These are phyloP conservation scores for Euryodendron excelsum DNA, from an alignment of 148 eudicot genomes.

Conservation along the genomic window DNA sequence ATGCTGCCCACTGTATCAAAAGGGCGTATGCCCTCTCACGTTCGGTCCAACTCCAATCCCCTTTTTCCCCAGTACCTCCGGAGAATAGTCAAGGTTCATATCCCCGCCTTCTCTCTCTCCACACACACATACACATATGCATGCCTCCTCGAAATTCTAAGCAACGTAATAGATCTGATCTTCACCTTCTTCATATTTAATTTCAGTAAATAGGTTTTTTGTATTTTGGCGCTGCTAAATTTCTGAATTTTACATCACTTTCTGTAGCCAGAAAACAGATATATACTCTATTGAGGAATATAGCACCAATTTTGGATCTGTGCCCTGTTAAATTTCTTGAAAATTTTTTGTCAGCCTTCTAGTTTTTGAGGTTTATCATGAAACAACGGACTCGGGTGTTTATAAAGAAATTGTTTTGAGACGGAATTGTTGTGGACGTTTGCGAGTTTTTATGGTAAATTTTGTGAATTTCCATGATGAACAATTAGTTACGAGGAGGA, in stretches of 20 bases:
- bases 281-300: not conserved
- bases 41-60: slow-evolving; percentile 15
- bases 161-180: slow-evolving; percentile 12
- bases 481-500: not conserved
- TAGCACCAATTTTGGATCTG: not conserved
- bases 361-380: not conserved
- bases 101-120: not conserved
- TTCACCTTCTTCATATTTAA: not conserved
- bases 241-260: not conserved
- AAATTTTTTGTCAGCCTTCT: not conserved
- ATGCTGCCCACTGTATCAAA: slow-evolving; percentile 25
- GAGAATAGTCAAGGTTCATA: slow-evolving; percentile 26
- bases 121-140: not conserved
- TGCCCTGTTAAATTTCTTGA: not conserved
- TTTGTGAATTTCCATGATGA: not conserved
- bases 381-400: not conserved
- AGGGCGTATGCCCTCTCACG: slow-evolving; percentile 16
- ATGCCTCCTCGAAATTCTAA: not conserved
- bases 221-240: not conserved
- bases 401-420: not conserved
- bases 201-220: not conserved
- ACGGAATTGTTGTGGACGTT: not conserved
- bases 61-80: slow-evolving; percentile 25
- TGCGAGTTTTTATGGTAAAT: not conserved
- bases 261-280: not conserved